Base-by-base conservation (phyloP, 768 basidiomycete genomes). In the Polyporus arcularius region DNA sequence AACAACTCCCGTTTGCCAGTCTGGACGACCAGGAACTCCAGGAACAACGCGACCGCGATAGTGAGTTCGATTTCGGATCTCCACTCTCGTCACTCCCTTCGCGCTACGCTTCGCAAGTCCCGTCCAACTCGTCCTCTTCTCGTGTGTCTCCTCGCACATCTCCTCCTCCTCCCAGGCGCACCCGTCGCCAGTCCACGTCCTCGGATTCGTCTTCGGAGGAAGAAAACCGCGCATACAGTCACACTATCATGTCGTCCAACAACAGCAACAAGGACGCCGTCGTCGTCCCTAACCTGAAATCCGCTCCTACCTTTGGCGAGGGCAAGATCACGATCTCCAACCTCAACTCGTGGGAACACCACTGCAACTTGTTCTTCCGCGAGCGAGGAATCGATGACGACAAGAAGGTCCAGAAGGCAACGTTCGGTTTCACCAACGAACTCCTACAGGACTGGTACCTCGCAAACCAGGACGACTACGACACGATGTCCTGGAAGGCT, bases 401-500 rank as follows among this genome's bases (percentile, higher is more conserved):
- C 26, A 30, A 55, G 4, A 14, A 48, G 35, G 53, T 51, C 46
- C 39, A 4, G 11, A 21, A n/a, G 9, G 30, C 40, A 18, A 8
- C 53, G 14, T 15, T 14, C 12, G 31, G 47, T 6, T 16, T 50
- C 40, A 15, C 55, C 31, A 45, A 56, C 46, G n/a, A 14, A 15
- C 48, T 38, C 21, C 14, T 60, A 15, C 21, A 26, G n/a, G 51
- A 54, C 40, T 59, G 62, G 62, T 53, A 53, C 50, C 8, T 15
- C 9, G 32, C 11, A 12, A 40, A 54, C 21, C 3, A 6, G 5
- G 50, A 51, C 7, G 26, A 32, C 32, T 30, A 21, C 28, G 41
- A 51, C 46, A 32, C 28, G 12, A 10, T 52, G 45, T 4, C 54
- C 3, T 41, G 21, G 18, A 40, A 31, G 49, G 51, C 18, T 4